A percentile compares a stretch with the other conserved stretches of the same genome.
Evolutionary conservation across 176 grass and related monocot genomes (phyloP).

Genomic region (Paspalum vaginatum): DNA sequence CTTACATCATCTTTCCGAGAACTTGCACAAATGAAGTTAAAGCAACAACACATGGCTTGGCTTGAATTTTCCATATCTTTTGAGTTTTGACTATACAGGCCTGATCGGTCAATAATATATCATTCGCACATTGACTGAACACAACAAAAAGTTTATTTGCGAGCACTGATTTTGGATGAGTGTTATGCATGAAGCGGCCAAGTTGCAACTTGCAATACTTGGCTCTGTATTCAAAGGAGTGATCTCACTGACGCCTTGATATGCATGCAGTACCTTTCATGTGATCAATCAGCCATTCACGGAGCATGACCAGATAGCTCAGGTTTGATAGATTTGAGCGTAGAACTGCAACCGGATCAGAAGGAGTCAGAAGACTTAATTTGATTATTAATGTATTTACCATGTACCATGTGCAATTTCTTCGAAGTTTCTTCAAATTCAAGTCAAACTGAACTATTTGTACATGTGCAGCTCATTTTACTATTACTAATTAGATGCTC

Average conservation of each 20-base stretch:
- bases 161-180: not conserved
- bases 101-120: not conserved
- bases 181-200: not conserved
- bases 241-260: constrained; percentile 10
- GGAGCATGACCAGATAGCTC: constrained; percentile 20
- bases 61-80: not conserved
- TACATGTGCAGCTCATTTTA: constrained; percentile 1
- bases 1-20: constrained; percentile 4
- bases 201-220: not conserved
- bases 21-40: not conserved
- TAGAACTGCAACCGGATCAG: not conserved
- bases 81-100: not conserved
- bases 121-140: not conserved
- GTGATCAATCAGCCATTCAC: constrained; percentile 19
- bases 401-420: not conserved
- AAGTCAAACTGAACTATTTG: not conserved
- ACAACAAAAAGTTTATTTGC: not conserved
- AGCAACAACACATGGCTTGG: not conserved
- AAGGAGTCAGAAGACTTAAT: not conserved
- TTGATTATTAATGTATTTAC: not conserved
- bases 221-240: constrained; percentile 19
- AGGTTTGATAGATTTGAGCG: constrained; percentile 7
- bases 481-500: no score
- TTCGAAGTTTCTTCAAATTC: not conserved
- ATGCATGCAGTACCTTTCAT: not conserved